Percentiles rank a stretch among this genome's conserved stretches.
These are phyloP conservation scores for Acer saccharum DNA, from an alignment of 345 rosid genomes.

Conservation along the genomic window DNA sequence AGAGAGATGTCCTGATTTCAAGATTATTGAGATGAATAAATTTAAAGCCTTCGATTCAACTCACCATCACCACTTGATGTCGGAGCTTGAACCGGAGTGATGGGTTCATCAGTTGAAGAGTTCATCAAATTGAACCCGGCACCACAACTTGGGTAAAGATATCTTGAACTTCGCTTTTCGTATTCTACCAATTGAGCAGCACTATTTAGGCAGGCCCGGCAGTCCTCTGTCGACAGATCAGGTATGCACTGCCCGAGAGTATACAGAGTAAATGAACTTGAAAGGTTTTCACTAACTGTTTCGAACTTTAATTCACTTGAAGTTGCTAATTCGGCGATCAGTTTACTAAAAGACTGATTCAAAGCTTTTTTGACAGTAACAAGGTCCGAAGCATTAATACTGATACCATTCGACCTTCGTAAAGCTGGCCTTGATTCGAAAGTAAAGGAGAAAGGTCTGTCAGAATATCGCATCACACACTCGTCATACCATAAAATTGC, in stretches of 20 bases:
- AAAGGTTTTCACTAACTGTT: background rate
- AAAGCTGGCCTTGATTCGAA: background rate
- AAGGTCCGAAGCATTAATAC: background rate
- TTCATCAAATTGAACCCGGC: conserved; percentile 14
- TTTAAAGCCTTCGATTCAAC: too few relatives aligned
- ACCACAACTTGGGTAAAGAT: conserved; percentile 24
- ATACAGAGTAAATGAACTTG: background rate
- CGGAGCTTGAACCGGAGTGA: background rate
- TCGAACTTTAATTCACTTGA: background rate
- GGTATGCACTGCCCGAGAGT: conserved; percentile 28
- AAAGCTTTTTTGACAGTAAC: background rate
- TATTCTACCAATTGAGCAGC: background rate
- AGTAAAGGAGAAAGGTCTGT: conserved; percentile 8
- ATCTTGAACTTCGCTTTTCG: background rate
- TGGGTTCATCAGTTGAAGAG: background rate
- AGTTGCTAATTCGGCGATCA: background rate
- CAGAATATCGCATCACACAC: conserved; percentile 40
- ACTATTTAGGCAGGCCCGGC: background rate
- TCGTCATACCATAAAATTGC: conserved; percentile 40
- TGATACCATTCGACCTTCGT: background rate
- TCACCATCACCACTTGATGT: background rate
- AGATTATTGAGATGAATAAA: too few relatives aligned
- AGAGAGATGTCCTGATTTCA: too few relatives aligned
- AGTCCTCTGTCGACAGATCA: conserved; percentile 9
- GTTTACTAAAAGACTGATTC: background rate